Evolutionary conservation across 1,284 basidiomycete genomes (phyloP).

Genomic region (Puccinia novopanici): DNA sequence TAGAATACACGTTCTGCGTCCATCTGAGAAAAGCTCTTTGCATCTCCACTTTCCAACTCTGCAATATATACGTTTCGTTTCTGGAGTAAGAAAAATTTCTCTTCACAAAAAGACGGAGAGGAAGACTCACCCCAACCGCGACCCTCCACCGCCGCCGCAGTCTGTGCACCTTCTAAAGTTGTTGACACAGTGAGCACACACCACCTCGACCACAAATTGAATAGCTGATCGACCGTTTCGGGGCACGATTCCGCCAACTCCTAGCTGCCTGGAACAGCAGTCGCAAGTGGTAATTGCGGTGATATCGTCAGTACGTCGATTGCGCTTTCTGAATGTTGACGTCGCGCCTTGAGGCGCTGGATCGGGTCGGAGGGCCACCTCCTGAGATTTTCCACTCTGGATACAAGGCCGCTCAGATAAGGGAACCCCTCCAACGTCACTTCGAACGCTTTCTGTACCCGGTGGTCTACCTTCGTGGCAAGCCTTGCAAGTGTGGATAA

Average conservation of each 20-base stretch:
- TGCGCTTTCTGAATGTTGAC: slow-evolving; percentile 44
- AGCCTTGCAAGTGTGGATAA: slow-evolving; percentile 39
- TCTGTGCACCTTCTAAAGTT: slow-evolving; percentile 46
- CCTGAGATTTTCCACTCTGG: background rate
- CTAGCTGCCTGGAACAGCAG: slow-evolving; percentile 45
- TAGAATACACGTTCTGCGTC: slow-evolving; percentile 61
- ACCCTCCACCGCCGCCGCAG: slow-evolving; percentile 48
- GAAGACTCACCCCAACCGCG: slow-evolving; percentile 31
- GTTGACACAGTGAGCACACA: slow-evolving; percentile 41
- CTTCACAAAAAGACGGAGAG: background rate
- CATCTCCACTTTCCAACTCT: slow-evolving; percentile 63
- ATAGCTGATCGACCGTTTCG: slow-evolving; percentile 47
- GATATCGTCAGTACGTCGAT: slow-evolving; percentile 47
- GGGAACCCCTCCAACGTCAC: background rate
- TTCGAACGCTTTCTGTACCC: background rate
- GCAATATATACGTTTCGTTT: slow-evolving; percentile 51
- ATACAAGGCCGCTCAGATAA: slow-evolving; percentile 17
- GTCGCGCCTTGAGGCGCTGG: background rate
- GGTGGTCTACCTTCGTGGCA: slow-evolving; percentile 30
- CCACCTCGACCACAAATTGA: slow-evolving; percentile 50
- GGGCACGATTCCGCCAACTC: slow-evolving; percentile 44
- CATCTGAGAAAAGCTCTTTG: slow-evolving; percentile 61
- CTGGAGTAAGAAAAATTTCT: background rate
- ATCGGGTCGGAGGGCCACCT: background rate
- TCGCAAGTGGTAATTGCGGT: slow-evolving; percentile 48